A percentile compares a stretch with the other conserved stretches of the same genome.
Conservation (phyloP, 2,329 filamentous ascomycete species). For the Aspergillus aculeatinus region DNA sequence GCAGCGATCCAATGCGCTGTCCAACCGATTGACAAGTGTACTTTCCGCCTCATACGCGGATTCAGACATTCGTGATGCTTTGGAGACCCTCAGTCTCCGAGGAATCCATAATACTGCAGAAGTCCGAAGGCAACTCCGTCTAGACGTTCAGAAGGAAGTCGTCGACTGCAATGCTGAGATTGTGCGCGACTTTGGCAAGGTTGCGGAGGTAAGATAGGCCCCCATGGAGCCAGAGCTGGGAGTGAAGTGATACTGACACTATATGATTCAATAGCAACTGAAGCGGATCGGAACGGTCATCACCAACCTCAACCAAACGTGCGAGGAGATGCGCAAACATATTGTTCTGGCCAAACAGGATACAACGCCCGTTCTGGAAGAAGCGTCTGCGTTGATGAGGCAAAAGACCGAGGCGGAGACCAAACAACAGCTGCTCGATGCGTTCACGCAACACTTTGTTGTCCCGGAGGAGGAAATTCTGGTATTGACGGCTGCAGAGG, state of each 20-base stretch:
- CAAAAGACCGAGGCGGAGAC: constrained; percentile 73
- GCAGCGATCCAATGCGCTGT: constrained; percentile 62
- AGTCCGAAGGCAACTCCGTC: constrained; percentile 72
- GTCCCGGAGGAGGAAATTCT: constrained; percentile 77
- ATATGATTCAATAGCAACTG: constrained; percentile 64
- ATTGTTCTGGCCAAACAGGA: constrained; percentile 73
- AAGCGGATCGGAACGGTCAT: constrained; percentile 79
- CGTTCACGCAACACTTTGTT: constrained; percentile 80
- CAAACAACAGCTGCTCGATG: constrained; percentile 73
- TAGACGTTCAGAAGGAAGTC: constrained; percentile 87
- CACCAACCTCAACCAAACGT: constrained; percentile 73
- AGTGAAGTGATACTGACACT: constrained; percentile 15
- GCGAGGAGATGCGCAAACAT: constrained; percentile 75
- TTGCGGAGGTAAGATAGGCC: constrained; percentile 68
- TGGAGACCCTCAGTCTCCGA: constrained; percentile 73
- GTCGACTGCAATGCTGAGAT: constrained; percentile 90
- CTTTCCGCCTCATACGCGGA: constrained; percentile 92
- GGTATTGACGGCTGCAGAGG: constrained; percentile 72
- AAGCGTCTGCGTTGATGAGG: constrained; percentile 70
- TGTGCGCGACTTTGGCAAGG: constrained; percentile 80
- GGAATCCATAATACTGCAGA: constrained; percentile 72
- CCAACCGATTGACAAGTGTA: constrained; percentile 78
- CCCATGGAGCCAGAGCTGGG: constrained; percentile 7
- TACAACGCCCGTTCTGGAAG: constrained; percentile 71
- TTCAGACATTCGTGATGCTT: constrained; percentile 81